phyloP scores from a whole-genome alignment of 2,329 filamentous ascomycete genomes.

The Cyphellophora attinorum region DNA sequence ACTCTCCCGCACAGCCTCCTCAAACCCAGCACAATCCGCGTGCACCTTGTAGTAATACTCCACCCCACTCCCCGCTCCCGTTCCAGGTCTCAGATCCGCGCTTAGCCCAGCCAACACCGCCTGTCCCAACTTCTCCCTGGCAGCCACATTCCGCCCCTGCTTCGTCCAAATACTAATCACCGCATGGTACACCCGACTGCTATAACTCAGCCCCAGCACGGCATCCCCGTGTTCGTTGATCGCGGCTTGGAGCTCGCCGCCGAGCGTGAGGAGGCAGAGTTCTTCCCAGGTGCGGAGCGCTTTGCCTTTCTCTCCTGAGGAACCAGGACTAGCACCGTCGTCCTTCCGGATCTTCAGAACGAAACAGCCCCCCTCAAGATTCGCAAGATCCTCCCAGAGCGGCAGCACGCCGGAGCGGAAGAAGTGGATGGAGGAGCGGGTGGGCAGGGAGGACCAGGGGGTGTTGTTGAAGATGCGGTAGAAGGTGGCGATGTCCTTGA shows the following conservation, averaged over 20 bases:
- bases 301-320: conserved; percentile 50
- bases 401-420: conserved; percentile 71
- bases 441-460: conserved; percentile 64
- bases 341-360: conserved; percentile 81
- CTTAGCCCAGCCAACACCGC: conserved; percentile 67
- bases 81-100: conserved; percentile 61
- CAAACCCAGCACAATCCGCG: conserved; percentile 72
- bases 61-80: conserved; percentile 36
- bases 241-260: conserved; percentile 42
- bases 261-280: conserved; percentile 17
- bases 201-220: conserved; percentile 70
- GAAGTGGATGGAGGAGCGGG: conserved; percentile 68
- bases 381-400: conserved; percentile 78
- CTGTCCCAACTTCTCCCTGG: conserved; percentile 63
- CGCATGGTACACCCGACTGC: conserved; percentile 79
- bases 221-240: conserved; percentile 65
- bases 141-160: conserved; percentile 68
- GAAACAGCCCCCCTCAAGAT: conserved; percentile 78
- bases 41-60: conserved; percentile 73
- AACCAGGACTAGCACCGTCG: conserved; percentile 53
- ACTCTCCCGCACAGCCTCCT: conserved; percentile 9
- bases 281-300: conserved; percentile 19
- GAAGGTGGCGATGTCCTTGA: conserved; percentile 44
- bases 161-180: conserved; percentile 92
- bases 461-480: conserved; percentile 78